Evolutionary conservation across 2,329 filamentous ascomycete species (phyloP).

Genomic region (Alternaria viburni): DNA sequence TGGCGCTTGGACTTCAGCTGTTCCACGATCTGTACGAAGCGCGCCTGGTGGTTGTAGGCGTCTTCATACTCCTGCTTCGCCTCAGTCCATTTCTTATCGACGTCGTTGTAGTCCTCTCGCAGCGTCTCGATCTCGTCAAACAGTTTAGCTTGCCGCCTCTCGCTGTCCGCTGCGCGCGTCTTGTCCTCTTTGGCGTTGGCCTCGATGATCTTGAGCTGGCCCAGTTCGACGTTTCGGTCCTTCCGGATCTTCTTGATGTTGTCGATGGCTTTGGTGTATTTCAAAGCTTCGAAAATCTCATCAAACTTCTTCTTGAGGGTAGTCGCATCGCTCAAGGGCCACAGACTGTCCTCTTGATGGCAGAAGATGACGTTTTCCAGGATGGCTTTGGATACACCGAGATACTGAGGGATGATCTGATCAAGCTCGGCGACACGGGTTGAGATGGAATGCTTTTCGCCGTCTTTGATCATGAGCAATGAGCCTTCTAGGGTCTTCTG

Average conservation of each 20-base stretch:
- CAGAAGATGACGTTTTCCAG: constrained; percentile 97
- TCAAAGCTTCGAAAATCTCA: constrained; percentile 95
- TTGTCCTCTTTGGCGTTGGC: constrained; percentile 82
- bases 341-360: constrained; percentile 96
- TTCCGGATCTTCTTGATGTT: constrained; percentile 90
- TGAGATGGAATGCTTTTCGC: constrained; percentile 79
- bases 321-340: constrained; percentile 90
- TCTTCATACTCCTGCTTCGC: constrained; percentile 62
- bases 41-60: constrained; percentile 74
- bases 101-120: constrained; percentile 26
- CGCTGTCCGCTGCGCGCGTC: constrained; percentile 74
- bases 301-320: constrained; percentile 93
- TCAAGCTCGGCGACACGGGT: constrained; percentile 83
- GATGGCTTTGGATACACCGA: constrained; percentile 89
- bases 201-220: constrained; percentile 75
- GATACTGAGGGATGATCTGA: constrained; percentile 79
- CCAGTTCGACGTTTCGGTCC: constrained; percentile 77
- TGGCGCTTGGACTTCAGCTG: constrained; percentile 78
- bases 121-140: constrained; percentile 68
- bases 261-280: constrained; percentile 96
- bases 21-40: constrained; percentile 76
- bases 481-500: constrained; percentile 87
- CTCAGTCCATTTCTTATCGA: constrained; percentile 43
- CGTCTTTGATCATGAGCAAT: constrained; percentile 76
- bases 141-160: constrained; percentile 62